Evolutionary conservation across 129 eudicot genomes (phyloP), one percentile per base, ranked within the genome.

Genomic region (Kitagawia praeruptora): DNA sequence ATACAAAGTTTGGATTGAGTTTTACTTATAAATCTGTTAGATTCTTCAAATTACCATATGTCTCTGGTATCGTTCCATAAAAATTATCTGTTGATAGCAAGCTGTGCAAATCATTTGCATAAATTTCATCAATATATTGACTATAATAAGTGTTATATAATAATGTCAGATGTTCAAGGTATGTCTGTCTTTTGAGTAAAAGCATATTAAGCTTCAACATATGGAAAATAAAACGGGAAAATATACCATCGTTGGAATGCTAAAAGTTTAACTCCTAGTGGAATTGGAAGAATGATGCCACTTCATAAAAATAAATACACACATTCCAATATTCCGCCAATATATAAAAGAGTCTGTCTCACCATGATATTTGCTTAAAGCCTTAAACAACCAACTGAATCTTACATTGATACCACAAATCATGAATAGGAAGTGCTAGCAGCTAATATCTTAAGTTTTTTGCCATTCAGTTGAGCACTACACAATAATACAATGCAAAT

Each of bases 391-490:
- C n/a, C n/a, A 38, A 18, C 45, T 15, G 28, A 38, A 39, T 18
- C 47, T 39, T 38, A 34, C 25, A 5, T 19, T 23, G 37, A 84
- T 92, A 84, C 75, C 79, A 80, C 77, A 92, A 84, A 70, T 73
- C 77, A 77, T 84, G 28, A 39, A 73, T 84, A 84, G 70, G 80
- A 87, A 90, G 87, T 85, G 91, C 97, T 90, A 89, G 47, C 75
- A 71, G 48, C 48, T 8, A 39, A 31, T 34, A 27, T 34, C 40
- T 27, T 31, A 15, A 37, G 42, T 39, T 9, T 70, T n/a, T 78
- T 71, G 82, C 83, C 85, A 90, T 58, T 41, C 27, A 38, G 46
- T 70, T 38, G 10, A 38, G 27, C 19, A 42, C 8, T 34, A 23
- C 18, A 27, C 75, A 23, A 73, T 46, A 42, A 9, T 21, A 73